Base-by-base conservation (phyloP, 768 basidiomycete genomes). In the Mycena alexandri region DNA sequence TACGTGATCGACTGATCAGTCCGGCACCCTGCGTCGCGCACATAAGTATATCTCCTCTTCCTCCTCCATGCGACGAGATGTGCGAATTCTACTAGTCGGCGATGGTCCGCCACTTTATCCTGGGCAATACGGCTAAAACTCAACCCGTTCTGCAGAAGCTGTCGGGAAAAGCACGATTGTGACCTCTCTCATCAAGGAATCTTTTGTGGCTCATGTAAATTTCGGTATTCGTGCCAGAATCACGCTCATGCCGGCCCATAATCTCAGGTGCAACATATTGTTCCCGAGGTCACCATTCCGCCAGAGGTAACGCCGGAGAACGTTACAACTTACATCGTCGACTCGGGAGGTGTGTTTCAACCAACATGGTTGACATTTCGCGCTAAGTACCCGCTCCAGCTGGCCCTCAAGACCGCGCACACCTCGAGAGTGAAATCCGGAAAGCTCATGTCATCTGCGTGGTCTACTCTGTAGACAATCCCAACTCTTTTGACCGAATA, bases 361-460 rank as follows among this genome's bases (percentile, higher is more conserved):
- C 56, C 44, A 14, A 41, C 43, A 56, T 48, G 25, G 21, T 36
- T 24, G 24, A 22, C 61, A 41, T 57, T 62, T 46, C 56, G 33
- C 56, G 48, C 66, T 68, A 62, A 54, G 58, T 46, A 56, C 48
- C 58, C 56, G 62, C 65, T 66, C 38, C 72, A 98, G 96, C 94
- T 64, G 89, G 93, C 36, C 91, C 92, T 19, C 89, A 93, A 67
- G 96, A 98, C 77, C 89, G 92, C 55, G 83, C 86, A 16, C 95
- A 97, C 79, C 89, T 99, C 55, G 94, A 98, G 76, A 90, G 93
- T 22, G 96, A 98, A 85, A 93, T 98, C 65, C 90, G 95, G 57
- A 96, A 98, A 78, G 96, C 97, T 13, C 96, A 99, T 82, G 97
- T 98, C 75, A 98, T 99, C 70, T 97, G 95, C 76, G 91, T 99